These are phyloP conservation scores for Coccomyxa sp. DNA, from an alignment of 139 green algal species.

Conservation along the genomic window DNA sequence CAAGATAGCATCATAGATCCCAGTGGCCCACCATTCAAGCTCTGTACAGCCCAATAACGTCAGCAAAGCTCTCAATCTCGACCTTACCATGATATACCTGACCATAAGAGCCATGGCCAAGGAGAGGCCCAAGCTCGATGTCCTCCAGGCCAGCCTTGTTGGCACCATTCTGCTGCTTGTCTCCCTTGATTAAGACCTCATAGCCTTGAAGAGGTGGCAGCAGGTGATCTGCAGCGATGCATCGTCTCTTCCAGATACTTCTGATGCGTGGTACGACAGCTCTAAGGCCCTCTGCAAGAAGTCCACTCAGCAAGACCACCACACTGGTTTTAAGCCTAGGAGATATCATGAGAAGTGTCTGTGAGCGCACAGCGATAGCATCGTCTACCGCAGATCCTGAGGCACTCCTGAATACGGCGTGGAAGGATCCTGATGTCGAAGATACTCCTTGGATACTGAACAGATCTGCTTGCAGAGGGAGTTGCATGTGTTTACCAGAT, in stretches of 20 bases:
- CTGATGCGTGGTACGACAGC: neutral
- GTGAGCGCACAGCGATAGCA: no score
- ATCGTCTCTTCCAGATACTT: neutral
- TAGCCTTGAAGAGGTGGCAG: neutral
- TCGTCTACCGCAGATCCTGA: no score
- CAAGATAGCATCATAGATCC: neutral
- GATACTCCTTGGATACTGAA: no score
- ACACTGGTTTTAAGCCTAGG: no score
- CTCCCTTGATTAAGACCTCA: neutral
- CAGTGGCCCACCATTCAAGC: neutral
- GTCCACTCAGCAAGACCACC: neutral
- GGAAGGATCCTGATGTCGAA: no score
- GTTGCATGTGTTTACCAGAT: no score
- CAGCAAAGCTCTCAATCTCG: neutral
- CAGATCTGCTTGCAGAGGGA: no score
- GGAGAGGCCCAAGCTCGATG: neutral
- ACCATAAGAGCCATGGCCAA: neutral
- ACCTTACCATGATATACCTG: neutral
- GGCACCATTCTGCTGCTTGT: neutral
- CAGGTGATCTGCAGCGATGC: neutral
- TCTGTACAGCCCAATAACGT: neutral
- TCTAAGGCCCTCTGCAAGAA: neutral
- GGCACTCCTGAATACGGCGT: no score
- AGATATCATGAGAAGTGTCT: no score
- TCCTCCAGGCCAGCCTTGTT: neutral